These are phyloP conservation scores for Wickerhamomyces ciferrii DNA, from an alignment of 805 yeast species.

Conservation along the genomic window DNA sequence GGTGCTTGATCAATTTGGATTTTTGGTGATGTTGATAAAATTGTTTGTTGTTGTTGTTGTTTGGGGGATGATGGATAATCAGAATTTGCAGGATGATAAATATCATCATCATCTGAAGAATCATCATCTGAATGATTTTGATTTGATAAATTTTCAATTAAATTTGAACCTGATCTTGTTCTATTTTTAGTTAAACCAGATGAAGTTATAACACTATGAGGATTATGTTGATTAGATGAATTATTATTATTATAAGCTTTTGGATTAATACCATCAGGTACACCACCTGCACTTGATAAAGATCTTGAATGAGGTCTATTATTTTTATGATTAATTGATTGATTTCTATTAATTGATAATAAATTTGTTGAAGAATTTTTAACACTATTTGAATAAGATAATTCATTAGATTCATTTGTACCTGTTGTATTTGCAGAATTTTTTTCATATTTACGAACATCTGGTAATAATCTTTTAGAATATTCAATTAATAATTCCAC, in stretches of 20 bases:
- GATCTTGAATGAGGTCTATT: slow-evolving; percentile 33
- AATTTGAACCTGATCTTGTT: not conserved
- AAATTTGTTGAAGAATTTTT: not conserved
- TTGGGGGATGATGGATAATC: not conserved
- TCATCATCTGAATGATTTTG: not conserved
- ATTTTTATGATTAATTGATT: slow-evolving; percentile 11
- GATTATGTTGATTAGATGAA: not conserved
- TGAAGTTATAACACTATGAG: not conserved
- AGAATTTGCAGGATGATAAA: not conserved
- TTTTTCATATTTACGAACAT: slow-evolving; percentile 30
- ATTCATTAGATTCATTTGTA: no score
- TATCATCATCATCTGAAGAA: not conserved
- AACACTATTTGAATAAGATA: not conserved
- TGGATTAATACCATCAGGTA: slow-evolving; percentile 32
- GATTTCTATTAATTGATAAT: slow-evolving; percentile 5
- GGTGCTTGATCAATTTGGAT: not conserved
- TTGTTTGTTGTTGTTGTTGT: not conserved
- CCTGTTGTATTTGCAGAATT: not conserved
- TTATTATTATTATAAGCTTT: slow-evolving; percentile 25
- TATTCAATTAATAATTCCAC: slow-evolving; percentile 87
- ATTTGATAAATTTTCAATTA: not conserved
- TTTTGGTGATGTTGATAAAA: not conserved
- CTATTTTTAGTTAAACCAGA: not conserved
- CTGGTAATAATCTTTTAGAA: slow-evolving; percentile 71
- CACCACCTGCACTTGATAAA: slow-evolving; percentile 40